phyloP scores from a whole-genome alignment of 2,329 filamentous ascomycete genomes.

The Penicillium janthinellum region DNA sequence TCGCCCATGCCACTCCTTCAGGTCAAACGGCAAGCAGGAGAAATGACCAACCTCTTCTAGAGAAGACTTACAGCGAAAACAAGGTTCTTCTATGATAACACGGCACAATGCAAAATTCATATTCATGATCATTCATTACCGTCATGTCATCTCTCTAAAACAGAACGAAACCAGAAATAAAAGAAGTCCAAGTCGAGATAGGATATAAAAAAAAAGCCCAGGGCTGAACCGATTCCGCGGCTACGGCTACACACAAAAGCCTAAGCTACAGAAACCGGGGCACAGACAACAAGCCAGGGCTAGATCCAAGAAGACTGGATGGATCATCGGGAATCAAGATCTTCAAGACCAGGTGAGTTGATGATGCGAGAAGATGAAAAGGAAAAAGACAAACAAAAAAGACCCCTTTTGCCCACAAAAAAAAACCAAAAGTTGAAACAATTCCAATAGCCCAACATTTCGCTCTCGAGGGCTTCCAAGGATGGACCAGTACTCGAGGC shows the following conservation, averaged over 20 bases:
- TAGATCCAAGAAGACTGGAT: not conserved
- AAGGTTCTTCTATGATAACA: not conserved
- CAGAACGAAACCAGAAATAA: conserved; percentile 13
- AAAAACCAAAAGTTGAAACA: conserved; percentile 7
- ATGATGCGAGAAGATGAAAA: not conserved
- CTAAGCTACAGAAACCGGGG: not conserved
- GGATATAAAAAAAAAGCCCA: not conserved
- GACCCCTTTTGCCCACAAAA: conserved; percentile 18
- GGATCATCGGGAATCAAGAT: not conserved
- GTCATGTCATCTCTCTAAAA: conserved; percentile 33
- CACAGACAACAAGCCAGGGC: not conserved
- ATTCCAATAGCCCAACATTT: conserved; percentile 2
- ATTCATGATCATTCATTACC: conserved; percentile 32
- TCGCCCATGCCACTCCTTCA: not conserved
- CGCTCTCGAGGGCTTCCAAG: not conserved
- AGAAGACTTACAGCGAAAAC: too few relatives aligned
- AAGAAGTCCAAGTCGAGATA: not conserved
- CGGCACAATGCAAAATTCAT: not conserved
- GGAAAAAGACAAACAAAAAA: conserved; percentile 13
- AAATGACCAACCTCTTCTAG: not conserved
- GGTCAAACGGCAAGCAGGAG: not conserved
- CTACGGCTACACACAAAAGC: not conserved
- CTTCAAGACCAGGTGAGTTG: not conserved
- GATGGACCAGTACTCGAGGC: not conserved
- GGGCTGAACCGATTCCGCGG: too few relatives aligned